Percentiles rank a stretch among this genome's conserved stretches.
Evolutionary conservation across 306 rosid genomes (phyloP).

Genomic region (Corylus avellana): DNA sequence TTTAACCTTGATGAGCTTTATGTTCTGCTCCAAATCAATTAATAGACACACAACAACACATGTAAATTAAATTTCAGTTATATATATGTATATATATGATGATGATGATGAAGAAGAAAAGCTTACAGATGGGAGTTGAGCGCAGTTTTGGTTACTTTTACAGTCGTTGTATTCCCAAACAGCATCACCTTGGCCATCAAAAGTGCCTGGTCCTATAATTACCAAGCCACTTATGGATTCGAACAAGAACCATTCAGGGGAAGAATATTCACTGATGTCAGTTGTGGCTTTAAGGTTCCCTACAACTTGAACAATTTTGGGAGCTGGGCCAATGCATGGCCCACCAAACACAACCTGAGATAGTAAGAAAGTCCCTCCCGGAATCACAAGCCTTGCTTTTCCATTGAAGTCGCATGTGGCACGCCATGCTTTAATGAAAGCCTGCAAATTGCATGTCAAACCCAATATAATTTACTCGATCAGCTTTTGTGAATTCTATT

Average conservation of each 20-base stretch:
- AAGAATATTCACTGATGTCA: constrained; percentile 44
- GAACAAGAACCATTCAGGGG: constrained; percentile 61
- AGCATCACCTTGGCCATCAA: constrained; percentile 63
- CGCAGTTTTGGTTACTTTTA: constrained; percentile 25
- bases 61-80: not conserved
- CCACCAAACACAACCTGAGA: constrained; percentile 57
- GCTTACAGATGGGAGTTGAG: constrained; percentile 65
- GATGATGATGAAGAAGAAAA: too few species aligned
- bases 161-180: constrained; percentile 58
- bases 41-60: not conserved
- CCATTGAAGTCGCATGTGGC: constrained; percentile 45
- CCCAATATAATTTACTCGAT: not conserved
- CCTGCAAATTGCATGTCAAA: constrained; percentile 38
- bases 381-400: constrained; percentile 49
- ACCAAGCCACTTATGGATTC: constrained; percentile 47
- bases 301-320: constrained; percentile 54
- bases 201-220: constrained; percentile 60
- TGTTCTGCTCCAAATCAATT: constrained; percentile 26
- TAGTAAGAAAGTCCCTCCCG: constrained; percentile 50
- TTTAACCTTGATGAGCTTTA: constrained; percentile 29
- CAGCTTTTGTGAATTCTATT: not conserved
- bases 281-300: constrained; percentile 56
- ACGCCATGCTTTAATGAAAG: constrained; percentile 65
- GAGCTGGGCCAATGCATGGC: constrained; percentile 51
- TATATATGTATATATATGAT: not conserved